Conservation (phyloP, 164 flowering plant genomes). For the Berberis vulgaris region DNA sequence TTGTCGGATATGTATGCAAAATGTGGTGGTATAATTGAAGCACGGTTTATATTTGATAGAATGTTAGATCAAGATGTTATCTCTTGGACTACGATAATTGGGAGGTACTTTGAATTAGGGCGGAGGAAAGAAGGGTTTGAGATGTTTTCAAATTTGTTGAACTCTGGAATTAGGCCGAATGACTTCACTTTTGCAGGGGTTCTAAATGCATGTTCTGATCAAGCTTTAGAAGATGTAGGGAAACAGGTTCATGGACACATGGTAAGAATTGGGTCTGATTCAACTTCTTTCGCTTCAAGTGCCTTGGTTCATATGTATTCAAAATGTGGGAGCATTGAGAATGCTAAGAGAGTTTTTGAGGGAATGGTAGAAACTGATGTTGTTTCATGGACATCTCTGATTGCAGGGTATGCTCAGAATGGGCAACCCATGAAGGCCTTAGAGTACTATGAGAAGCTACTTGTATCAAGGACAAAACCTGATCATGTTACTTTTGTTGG, state of each 20-base stretch:
- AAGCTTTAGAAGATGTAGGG: conserved; percentile 19
- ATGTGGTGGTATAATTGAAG: conserved; percentile 23
- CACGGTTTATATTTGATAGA: conserved; percentile 19
- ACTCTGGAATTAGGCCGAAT: conserved; percentile 21
- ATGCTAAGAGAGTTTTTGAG: conserved; percentile 17
- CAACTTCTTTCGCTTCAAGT: conserved; percentile 19
- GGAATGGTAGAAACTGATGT: conserved; percentile 21
- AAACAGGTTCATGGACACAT: conserved; percentile 29
- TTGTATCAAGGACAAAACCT: conserved; percentile 19
- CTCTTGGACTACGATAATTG: conserved; percentile 30
- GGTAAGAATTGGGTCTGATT: conserved; percentile 19
- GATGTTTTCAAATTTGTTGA: conserved; percentile 18
- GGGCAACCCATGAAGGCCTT: conserved; percentile 25
- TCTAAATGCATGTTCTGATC: conserved; percentile 24
- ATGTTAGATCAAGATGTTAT: conserved; percentile 22
- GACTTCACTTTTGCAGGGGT: conserved; percentile 26
- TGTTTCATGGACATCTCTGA: conserved; percentile 29
- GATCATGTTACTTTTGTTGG: conserved; percentile 28
- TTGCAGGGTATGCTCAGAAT: conserved; percentile 25
- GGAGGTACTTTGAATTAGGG: conserved; percentile 22
- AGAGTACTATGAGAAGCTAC: conserved; percentile 19
- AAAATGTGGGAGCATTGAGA: conserved; percentile 24
- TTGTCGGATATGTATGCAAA: conserved; percentile 28
- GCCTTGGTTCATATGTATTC: conserved; percentile 28
- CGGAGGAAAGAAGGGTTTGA: conserved; percentile 22